These are phyloP conservation scores for Asterophora parasitica DNA, from an alignment of 768 basidiomycete genomes.

Conservation along the genomic window DNA sequence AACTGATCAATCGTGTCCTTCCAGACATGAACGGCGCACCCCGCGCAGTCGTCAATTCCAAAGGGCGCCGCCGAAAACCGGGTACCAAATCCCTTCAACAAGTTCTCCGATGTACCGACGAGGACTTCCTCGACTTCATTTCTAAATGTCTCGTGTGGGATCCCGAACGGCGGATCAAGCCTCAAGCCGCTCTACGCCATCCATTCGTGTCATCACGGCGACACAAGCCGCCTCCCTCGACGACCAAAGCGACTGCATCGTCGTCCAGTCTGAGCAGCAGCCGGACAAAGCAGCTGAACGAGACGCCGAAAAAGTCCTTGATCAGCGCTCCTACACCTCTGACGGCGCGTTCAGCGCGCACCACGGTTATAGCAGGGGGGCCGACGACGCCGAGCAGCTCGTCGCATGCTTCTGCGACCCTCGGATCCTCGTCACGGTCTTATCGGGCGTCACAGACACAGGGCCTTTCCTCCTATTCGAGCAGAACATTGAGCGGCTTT, in stretches of 20 bases:
- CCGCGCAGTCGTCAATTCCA: slow-evolving; percentile 91
- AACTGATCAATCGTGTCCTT: slow-evolving; percentile 5
- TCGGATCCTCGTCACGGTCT: slow-evolving; percentile 58
- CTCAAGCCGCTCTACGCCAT: slow-evolving; percentile 87
- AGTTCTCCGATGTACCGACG: slow-evolving; percentile 89
- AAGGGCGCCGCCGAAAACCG: slow-evolving; percentile 88
- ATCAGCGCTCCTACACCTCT: slow-evolving; percentile 88
- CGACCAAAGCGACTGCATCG: slow-evolving; percentile 52
- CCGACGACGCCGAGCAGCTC: slow-evolving; percentile 56
- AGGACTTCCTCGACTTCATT: slow-evolving; percentile 95
- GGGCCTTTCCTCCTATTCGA: slow-evolving; percentile 68
- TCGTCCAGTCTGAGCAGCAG: slow-evolving; percentile 50
- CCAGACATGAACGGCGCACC: slow-evolving; percentile 91
- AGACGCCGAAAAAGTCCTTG: slow-evolving; percentile 85
- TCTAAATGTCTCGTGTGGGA: slow-evolving; percentile 98
- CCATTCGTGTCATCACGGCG: slow-evolving; percentile 74
- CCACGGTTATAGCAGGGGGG: slow-evolving; percentile 40
- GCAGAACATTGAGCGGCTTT: slow-evolving; percentile 67
- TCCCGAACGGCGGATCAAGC: slow-evolving; percentile 92
- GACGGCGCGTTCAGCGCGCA: slow-evolving; percentile 69
- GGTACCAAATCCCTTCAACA: slow-evolving; percentile 87
- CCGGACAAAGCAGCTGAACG: slow-evolving; percentile 48
- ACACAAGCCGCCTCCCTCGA: slow-evolving; percentile 39
- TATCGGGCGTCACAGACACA: slow-evolving; percentile 69
- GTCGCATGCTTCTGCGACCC: slow-evolving; percentile 45